Evolutionary conservation across 1,139 yeast genomes (phyloP), one percentile per base, ranked within the genome.

Genomic region (Yamadazyma pseudoaaseri): DNA sequence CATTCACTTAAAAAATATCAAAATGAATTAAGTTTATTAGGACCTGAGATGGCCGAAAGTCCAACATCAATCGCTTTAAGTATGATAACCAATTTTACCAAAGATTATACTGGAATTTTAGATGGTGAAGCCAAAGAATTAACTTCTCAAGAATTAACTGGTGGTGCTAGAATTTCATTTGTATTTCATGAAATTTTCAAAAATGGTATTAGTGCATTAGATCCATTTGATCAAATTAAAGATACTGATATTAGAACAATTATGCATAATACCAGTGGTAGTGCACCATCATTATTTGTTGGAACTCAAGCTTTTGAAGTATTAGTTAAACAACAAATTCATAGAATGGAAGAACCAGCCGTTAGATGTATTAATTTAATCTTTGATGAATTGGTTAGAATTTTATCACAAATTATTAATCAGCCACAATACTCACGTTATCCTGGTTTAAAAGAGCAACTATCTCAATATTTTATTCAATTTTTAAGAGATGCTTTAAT

Each of bases 221-320:
- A 94, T 59, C 99, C 99, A 37, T 94, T 86, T 60, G 98, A 92
- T 57, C 96, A 90, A 60, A 90, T 92, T 53, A 90, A 89, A 65
- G 98, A 92, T 58, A 85, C 86, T 21, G 99, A 92, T 58, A 94
- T 94, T 49, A 81, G 98, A 62, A 92, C 98, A n/a, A 90, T 92
- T 39, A 83, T 84, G 90, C 87, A 90, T 68, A 92, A 92, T 60
- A 86, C 97, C 29, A 85, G 96, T 10, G 98, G 98, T 54, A 84
- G 97, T 12, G 87, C 97, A 1, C 98, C 98, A n/a, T 86, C 96
- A 4, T 72, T 92, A 50, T 92, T 92, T 64, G 98, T 92, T 39
- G 98, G 97, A 30, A 92, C 98, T 6, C 92, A 87, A 52, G 97
- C 97, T 0, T 92, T 92, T 56, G 98, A 92, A 62, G 96, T 90